phyloP scores from a whole-genome alignment of 2,329 filamentous ascomycete genomes.

The Blastomyces gilchristii region DNA sequence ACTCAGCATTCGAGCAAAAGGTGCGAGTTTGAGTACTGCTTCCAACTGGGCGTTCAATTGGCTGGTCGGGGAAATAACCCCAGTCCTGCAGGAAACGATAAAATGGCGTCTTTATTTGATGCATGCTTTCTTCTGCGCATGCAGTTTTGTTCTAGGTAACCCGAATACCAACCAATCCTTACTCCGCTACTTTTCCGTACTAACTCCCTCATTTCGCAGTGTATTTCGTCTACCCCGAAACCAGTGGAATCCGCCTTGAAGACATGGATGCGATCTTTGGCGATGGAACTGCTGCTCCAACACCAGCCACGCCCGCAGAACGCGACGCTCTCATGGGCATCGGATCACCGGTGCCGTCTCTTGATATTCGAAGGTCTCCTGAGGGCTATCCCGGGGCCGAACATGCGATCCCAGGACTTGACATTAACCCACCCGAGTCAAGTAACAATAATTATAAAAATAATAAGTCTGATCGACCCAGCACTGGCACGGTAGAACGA shows the following conservation, averaged over 20 bases:
- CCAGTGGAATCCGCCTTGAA: slow-evolving; percentile 85
- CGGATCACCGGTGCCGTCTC: slow-evolving; percentile 68
- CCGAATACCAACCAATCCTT: slow-evolving; percentile 2
- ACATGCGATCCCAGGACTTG: slow-evolving; percentile 65
- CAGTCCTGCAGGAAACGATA: slow-evolving; percentile 82
- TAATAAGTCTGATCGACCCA: slow-evolving; percentile 38
- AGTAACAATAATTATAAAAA: slow-evolving; percentile 36
- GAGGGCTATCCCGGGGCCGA: slow-evolving; percentile 46
- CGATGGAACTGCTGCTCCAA: slow-evolving; percentile 75
- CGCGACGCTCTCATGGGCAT: slow-evolving; percentile 69
- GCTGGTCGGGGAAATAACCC: slow-evolving; percentile 91
- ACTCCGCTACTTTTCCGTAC: neutral
- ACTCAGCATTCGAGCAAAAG: slow-evolving; percentile 91
- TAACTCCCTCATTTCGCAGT: slow-evolving; percentile 44
- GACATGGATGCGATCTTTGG: slow-evolving; percentile 95
- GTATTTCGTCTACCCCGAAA: slow-evolving; percentile 96
- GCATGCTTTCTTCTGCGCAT: slow-evolving; percentile 92
- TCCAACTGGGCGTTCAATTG: slow-evolving; percentile 99
- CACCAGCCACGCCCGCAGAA: slow-evolving; percentile 67
- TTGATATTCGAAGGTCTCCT: slow-evolving; percentile 50
- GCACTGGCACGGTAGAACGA: slow-evolving; percentile 23
- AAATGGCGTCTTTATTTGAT: slow-evolving; percentile 89
- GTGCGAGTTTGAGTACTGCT: slow-evolving; percentile 88
- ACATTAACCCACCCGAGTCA: slow-evolving; percentile 63
- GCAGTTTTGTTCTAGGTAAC: slow-evolving; percentile 90